phyloP scores from a whole-genome alignment of 2,329 filamentous ascomycete species.

The Arachnopeziza araneosa region DNA sequence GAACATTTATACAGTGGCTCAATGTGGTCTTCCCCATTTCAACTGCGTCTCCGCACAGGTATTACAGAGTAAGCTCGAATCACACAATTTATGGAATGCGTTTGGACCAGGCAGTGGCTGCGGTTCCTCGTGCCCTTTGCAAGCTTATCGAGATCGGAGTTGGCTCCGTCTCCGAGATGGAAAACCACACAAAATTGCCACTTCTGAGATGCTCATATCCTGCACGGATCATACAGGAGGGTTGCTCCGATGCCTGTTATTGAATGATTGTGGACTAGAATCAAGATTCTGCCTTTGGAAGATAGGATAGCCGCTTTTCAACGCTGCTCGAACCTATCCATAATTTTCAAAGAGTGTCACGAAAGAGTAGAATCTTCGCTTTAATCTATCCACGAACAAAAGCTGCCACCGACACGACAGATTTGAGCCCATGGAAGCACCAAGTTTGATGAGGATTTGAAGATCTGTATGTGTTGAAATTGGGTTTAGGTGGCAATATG shows the following conservation, averaged over 20 bases:
- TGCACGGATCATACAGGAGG: background rate
- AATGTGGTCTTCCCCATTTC: background rate
- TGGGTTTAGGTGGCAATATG: background rate
- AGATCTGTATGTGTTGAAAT: too few species aligned
- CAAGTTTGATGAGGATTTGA: too few species aligned
- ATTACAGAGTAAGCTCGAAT: background rate
- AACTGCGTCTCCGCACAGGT: background rate
- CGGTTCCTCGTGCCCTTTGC: background rate
- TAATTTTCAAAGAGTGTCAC: background rate
- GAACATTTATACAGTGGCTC: background rate
- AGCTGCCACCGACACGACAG: too few species aligned
- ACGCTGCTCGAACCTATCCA: too few species aligned
- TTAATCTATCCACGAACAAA: too few species aligned
- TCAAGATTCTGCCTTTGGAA: background rate
- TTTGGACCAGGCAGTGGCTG: background rate
- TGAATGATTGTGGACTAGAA: background rate
- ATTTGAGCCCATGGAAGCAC: too few species aligned
- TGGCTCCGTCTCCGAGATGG: constrained; percentile 11
- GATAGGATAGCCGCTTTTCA: too few species aligned
- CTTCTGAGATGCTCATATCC: background rate
- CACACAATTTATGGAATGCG: background rate
- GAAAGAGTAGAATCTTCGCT: background rate
- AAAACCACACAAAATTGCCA: background rate
- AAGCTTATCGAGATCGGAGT: constrained; percentile 17
- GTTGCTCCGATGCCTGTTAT: too few species aligned